A percentile compares a stretch with the other conserved stretches of the same genome.
Conservation (phyloP, 1,284 basidiomycete species). For the Bjerkandera adusta region DNA sequence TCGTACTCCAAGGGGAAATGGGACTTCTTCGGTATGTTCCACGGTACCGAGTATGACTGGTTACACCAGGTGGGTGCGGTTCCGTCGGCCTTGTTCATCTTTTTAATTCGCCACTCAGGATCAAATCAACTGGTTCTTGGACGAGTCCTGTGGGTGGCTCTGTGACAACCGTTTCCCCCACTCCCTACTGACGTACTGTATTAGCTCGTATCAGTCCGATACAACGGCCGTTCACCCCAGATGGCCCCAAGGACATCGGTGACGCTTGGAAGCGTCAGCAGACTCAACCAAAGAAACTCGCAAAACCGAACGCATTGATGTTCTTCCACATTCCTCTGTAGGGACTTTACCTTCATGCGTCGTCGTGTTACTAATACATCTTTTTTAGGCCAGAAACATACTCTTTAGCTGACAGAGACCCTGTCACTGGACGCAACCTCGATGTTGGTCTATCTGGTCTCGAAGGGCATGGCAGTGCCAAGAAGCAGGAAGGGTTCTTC, state of each 20-base stretch:
- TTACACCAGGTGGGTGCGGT: slow-evolving; percentile 56
- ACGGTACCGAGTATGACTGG: slow-evolving; percentile 77
- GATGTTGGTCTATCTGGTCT: slow-evolving; percentile 64
- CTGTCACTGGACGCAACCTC: slow-evolving; percentile 52
- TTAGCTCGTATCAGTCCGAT: slow-evolving; percentile 63
- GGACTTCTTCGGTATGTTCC: slow-evolving; percentile 61
- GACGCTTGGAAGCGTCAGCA: slow-evolving; percentile 62
- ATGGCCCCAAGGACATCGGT: slow-evolving; percentile 67
- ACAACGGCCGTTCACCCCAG: slow-evolving; percentile 78
- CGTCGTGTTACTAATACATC: slow-evolving; percentile 7
- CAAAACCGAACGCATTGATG: slow-evolving; percentile 90
- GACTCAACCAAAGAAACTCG: slow-evolving; percentile 55
- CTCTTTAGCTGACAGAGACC: slow-evolving; percentile 54
- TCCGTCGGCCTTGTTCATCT: background rate
- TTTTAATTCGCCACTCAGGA: slow-evolving; percentile 34
- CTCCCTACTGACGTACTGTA: slow-evolving; percentile 12
- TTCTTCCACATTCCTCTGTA: slow-evolving; percentile 95
- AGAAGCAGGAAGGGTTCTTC: slow-evolving; percentile 79
- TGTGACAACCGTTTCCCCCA: background rate
- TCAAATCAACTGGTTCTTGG: slow-evolving; percentile 88
- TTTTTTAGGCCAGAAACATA: slow-evolving; percentile 52
- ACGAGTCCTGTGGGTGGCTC: slow-evolving; percentile 57
- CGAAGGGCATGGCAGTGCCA: slow-evolving; percentile 64
- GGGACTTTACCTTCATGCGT: slow-evolving; percentile 33
- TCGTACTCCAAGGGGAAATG: slow-evolving; percentile 60